phyloP scores from a whole-genome alignment of 208 protist species.

The Jaenimonas drosophilae region DNA sequence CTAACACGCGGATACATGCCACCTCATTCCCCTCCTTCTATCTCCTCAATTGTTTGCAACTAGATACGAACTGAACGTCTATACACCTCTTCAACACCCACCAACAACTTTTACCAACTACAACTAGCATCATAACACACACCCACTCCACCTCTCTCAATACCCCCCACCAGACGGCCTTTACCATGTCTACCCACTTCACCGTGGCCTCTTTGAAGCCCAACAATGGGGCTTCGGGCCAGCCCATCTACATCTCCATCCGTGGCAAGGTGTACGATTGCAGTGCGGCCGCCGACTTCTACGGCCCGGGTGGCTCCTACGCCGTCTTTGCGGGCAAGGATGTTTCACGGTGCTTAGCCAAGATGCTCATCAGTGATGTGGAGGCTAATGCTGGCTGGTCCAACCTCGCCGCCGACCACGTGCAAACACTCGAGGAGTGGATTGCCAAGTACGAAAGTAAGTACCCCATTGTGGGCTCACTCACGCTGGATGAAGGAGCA shows the following conservation, averaged over 20 bases:
- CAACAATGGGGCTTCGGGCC: constrained; percentile 26
- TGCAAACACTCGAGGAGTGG: constrained; percentile 66
- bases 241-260: constrained; percentile 63
- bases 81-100: too few relatives aligned
- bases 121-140: too few relatives aligned
- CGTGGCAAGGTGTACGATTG: constrained; percentile 79
- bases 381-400: constrained; percentile 73
- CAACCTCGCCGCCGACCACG: constrained; percentile 49
- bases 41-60: too few relatives aligned
- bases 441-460: constrained; percentile 55
- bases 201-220: constrained; percentile 31
- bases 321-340: constrained; percentile 74
- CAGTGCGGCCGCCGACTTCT: constrained; percentile 46
- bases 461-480: constrained; percentile 59
- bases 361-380: constrained; percentile 69
- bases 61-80: too few relatives aligned
- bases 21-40: too few relatives aligned
- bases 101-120: too few relatives aligned
- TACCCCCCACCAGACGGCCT: too few relatives aligned
- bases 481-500: constrained; percentile 34
- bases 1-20: too few relatives aligned
- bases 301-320: constrained; percentile 67
- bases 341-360: constrained; percentile 61
- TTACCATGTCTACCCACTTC: constrained; percentile 14
- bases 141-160: too few relatives aligned